Conservation (phyloP, 2,329 filamentous ascomycete genomes). For the Rhynchosporium agropyri region DNA sequence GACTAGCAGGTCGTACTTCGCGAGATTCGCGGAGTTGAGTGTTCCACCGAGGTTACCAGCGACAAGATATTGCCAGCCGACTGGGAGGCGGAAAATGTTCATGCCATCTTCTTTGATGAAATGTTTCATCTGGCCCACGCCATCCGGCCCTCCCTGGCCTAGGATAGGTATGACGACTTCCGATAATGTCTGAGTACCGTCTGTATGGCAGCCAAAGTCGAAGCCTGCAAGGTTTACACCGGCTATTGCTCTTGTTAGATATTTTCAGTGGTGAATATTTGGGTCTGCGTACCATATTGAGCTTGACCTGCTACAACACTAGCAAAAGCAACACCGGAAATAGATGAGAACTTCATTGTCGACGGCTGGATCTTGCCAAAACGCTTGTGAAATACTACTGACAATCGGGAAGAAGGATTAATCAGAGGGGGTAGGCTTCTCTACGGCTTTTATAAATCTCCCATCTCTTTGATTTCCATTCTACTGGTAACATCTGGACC, state of each 20-base stretch:
- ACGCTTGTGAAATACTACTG: neutral
- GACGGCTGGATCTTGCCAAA: neutral
- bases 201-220: slow-evolving; percentile 51
- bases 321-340: neutral
- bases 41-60: slow-evolving; percentile 52
- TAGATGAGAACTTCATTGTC: slow-evolving; percentile 2
- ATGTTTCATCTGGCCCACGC: slow-evolving; percentile 36
- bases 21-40: slow-evolving; percentile 52
- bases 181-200: slow-evolving; percentile 44
- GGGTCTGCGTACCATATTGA: slow-evolving; percentile 28
- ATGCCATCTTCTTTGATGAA: slow-evolving; percentile 40
- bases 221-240: slow-evolving; percentile 45
- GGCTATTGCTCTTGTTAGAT: slow-evolving; percentile 20
- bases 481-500: too few species aligned
- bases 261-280: neutral
- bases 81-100: slow-evolving; percentile 60
- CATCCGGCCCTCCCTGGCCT: slow-evolving; percentile 41
- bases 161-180: slow-evolving; percentile 19
- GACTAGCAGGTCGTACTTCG: slow-evolving; percentile 57
- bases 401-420: neutral
- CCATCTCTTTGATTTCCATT: too few species aligned
- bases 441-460: neutral
- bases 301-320: slow-evolving; percentile 22
- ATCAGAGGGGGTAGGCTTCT: neutral
- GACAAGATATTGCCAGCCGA: slow-evolving; percentile 63